Conservation (phyloP, 2,329 filamentous ascomycete species). For the Colletotrichum tofieldiae region DNA sequence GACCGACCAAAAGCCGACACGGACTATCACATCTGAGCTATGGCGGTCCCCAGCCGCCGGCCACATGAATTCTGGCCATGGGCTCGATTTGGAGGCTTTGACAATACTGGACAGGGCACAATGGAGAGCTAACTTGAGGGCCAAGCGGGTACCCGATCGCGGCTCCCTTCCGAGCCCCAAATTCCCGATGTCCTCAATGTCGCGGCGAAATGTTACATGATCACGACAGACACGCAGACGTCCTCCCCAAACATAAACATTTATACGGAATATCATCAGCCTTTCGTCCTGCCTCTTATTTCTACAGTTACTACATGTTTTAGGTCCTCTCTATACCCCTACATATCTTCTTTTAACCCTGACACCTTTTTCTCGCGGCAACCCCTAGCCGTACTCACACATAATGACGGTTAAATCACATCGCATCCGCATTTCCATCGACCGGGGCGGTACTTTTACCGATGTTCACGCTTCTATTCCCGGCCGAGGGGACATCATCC, state of each 20-base stretch:
- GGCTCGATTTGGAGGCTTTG: not conserved
- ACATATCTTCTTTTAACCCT: not conserved
- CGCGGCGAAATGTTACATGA: conserved; percentile 32
- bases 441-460: conserved; percentile 72
- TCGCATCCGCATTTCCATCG: conserved; percentile 52
- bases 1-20: conserved; percentile 33
- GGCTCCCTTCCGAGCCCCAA: conserved; percentile 18
- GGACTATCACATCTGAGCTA: not conserved
- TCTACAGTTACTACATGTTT: conserved; percentile 2
- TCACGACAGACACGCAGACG: conserved; percentile 15
- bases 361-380: conserved; percentile 14
- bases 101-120: not conserved
- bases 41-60: not conserved
- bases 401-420: conserved; percentile 46
- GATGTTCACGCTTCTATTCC: conserved; percentile 79
- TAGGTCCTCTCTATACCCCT: conserved; percentile 20
- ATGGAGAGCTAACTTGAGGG: not conserved
- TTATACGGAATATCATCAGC: not conserved
- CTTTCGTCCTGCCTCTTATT: not conserved
- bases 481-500: conserved; percentile 77
- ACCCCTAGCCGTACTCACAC: conserved; percentile 16
- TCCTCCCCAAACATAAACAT: conserved; percentile 19
- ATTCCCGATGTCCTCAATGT: conserved; percentile 22
- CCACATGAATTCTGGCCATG: not conserved
- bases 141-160: conserved; percentile 19